These are phyloP conservation scores for Lyophyllum decastes DNA, from an alignment of 768 basidiomycete genomes.

Conservation along the genomic window DNA sequence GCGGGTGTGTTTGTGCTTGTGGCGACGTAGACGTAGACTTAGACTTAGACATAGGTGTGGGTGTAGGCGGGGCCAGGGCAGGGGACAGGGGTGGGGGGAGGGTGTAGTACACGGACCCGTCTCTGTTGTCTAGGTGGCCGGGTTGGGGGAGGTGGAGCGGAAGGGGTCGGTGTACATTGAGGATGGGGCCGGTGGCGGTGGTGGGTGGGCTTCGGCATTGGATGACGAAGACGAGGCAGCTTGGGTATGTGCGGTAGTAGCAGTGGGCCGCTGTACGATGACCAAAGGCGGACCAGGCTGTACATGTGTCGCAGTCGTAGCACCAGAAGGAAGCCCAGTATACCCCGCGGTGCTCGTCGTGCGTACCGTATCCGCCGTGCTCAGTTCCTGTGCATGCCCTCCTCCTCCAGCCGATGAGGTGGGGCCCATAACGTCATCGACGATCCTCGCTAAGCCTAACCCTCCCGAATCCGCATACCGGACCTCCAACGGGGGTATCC, in stretches of 20 bases:
- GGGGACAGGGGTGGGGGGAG: too few species aligned
- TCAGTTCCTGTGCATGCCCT: background rate
- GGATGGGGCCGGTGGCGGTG: background rate
- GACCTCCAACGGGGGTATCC: background rate
- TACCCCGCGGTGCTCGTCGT: background rate
- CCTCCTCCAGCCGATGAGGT: too few species aligned
- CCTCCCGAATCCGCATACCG: background rate
- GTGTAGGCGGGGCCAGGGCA: too few species aligned
- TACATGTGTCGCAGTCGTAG: too few species aligned
- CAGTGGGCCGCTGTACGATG: too few species aligned
- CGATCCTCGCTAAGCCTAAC: background rate
- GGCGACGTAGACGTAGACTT: too few species aligned
- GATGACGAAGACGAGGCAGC: too few species aligned
- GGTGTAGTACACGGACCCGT: constrained; percentile 8
- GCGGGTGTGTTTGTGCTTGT: too few species aligned
- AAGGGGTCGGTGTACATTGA: constrained; percentile 9
- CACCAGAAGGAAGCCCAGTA: background rate
- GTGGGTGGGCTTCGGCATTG: background rate
- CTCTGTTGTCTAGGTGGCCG: too few species aligned
- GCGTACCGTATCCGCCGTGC: background rate
- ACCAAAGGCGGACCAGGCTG: too few species aligned
- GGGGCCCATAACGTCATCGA: constrained; percentile 4
- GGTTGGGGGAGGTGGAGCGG: constrained; percentile 2
- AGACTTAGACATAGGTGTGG: too few species aligned
- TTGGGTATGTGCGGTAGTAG: too few species aligned